These are phyloP conservation scores for Plasmodium reichenowi DNA, from an alignment of 169 alveolate genomes.

Conservation along the genomic window DNA sequence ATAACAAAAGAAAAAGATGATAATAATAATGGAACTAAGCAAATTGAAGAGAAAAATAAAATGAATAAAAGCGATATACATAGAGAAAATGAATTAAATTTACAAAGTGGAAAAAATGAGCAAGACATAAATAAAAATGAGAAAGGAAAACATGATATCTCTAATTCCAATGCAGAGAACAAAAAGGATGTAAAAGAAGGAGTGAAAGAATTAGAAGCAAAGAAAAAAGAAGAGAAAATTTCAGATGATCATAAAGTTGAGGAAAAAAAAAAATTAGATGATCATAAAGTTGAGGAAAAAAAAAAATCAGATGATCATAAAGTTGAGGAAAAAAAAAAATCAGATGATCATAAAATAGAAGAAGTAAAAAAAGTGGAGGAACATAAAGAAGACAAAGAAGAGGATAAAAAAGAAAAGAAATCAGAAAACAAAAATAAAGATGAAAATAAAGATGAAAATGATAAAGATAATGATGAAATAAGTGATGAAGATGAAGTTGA, in stretches of 20 bases:
- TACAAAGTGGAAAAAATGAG: background rate
- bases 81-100: background rate
- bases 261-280: background rate
- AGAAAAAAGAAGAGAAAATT: background rate
- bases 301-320: background rate
- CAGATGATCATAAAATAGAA: background rate
- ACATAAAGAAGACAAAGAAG: slow-evolving; percentile 1
- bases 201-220: background rate
- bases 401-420: background rate
- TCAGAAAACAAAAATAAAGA: background rate
- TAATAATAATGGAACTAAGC: background rate
- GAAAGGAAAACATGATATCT: background rate
- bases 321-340: background rate
- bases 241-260: background rate
- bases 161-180: background rate
- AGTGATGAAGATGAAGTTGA: background rate
- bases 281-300: background rate
- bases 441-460: slow-evolving; percentile 2
- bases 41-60: background rate
- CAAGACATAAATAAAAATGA: background rate
- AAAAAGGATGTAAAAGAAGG: background rate
- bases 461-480: background rate
- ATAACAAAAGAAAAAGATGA: background rate
- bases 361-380: background rate
- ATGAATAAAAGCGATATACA: background rate